Percentiles rank a stretch among this genome's conserved stretches.
Evolutionary conservation across 257 asterid species (phyloP).

Genomic region (Gentiana macrophylla): DNA sequence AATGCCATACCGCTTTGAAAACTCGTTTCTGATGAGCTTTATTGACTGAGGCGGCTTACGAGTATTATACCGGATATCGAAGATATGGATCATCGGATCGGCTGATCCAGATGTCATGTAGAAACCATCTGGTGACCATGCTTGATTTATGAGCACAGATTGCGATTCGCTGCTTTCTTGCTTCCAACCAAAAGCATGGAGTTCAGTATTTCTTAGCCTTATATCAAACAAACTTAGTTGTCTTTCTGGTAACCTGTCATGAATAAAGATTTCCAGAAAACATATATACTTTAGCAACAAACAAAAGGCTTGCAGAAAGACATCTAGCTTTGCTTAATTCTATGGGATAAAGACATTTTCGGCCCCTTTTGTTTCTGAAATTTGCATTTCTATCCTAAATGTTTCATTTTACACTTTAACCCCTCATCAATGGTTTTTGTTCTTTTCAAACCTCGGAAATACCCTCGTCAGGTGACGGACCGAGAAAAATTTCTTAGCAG

Average conservation of each 20-base stretch:
- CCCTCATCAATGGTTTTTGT: too few relatives aligned
- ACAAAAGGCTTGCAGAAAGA: too few relatives aligned
- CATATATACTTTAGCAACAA: too few relatives aligned
- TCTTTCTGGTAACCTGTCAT: constrained; percentile 60
- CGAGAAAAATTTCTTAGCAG: too few relatives aligned
- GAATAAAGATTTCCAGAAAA: too few relatives aligned
- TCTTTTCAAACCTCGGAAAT: too few relatives aligned
- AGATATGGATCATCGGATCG: constrained; percentile 73
- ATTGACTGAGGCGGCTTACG: constrained; percentile 62
- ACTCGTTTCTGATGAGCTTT: constrained; percentile 81
- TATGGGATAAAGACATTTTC: too few relatives aligned
- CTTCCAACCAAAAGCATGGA: constrained; percentile 72
- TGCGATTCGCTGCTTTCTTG: constrained; percentile 84
- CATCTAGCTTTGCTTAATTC: too few relatives aligned
- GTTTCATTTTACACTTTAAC: too few relatives aligned
- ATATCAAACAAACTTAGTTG: constrained; percentile 74
- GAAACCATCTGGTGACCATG: constrained; percentile 90
- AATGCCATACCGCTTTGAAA: constrained; percentile 90
- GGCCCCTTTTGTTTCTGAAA: too few relatives aligned
- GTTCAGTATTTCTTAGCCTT: constrained; percentile 44
- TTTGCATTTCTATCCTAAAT: too few relatives aligned
- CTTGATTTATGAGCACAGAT: constrained; percentile 81
- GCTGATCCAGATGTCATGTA: constrained; percentile 78
- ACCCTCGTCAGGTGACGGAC: too few relatives aligned
- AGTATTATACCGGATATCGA: constrained; percentile 63